phyloP scores from a whole-genome alignment of 768 basidiomycete species.

The Sarcodon sp. region DNA sequence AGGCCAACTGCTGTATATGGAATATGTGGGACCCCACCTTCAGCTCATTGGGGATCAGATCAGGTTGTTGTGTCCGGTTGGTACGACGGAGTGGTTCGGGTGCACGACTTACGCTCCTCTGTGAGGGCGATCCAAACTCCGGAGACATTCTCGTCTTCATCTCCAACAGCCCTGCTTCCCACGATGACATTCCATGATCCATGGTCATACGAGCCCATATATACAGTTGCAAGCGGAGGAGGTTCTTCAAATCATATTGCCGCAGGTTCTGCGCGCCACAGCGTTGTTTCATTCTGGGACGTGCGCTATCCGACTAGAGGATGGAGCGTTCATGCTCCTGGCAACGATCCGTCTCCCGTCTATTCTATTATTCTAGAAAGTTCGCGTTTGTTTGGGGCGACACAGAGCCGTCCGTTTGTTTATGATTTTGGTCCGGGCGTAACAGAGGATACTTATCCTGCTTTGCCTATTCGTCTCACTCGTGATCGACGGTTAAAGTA shows the following conservation, averaged over 20 bases:
- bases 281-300: constrained; percentile 77
- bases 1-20: constrained; percentile 53
- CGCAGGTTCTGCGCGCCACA: constrained; percentile 67
- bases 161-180: constrained; percentile 32
- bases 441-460: constrained; percentile 39
- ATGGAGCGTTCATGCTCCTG: constrained; percentile 73
- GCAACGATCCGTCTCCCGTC: constrained; percentile 69
- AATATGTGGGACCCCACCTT: constrained; percentile 44
- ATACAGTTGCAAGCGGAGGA: constrained; percentile 64
- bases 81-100: constrained; percentile 65
- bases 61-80: constrained; percentile 69
- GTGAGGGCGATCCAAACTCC: constrained; percentile 8
- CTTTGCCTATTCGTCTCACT: constrained; percentile 3
- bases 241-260: constrained; percentile 54
- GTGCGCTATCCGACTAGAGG: constrained; percentile 45
- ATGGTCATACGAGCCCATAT: constrained; percentile 62
- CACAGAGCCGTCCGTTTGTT: constrained; percentile 65
- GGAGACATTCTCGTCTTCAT: constrained; percentile 5
- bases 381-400: constrained; percentile 67
- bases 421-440: constrained; percentile 69
- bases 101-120: constrained; percentile 62
- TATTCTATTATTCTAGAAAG: constrained; percentile 66
- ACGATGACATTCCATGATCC: constrained; percentile 53
- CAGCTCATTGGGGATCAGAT: constrained; percentile 62
- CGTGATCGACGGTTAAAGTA: not conserved